phyloP scores from a whole-genome alignment of 2,329 filamentous ascomycete genomes.

The Fonsecaea pugnacius region DNA sequence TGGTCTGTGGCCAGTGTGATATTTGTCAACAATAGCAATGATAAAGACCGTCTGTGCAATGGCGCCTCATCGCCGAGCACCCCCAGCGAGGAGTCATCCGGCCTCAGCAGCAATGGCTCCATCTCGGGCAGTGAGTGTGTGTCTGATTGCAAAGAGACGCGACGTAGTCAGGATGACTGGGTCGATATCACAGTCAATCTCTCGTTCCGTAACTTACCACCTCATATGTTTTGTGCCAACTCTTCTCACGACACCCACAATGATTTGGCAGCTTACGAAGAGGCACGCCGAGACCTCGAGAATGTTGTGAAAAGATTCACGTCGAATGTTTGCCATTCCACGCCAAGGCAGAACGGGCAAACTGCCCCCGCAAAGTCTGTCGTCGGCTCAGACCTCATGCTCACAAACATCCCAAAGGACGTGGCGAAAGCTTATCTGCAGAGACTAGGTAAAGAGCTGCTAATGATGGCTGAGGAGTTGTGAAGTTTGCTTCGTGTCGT shows the following conservation, averaged over 20 bases:
- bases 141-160: neutral
- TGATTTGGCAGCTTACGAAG: constrained; percentile 82
- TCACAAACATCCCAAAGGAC: constrained; percentile 63
- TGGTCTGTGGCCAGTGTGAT: constrained; percentile 60
- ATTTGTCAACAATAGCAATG: neutral
- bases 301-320: constrained; percentile 56
- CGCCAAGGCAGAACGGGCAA: neutral
- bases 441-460: constrained; percentile 71
- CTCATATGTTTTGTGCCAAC: constrained; percentile 69
- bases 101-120: neutral
- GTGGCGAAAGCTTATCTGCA: constrained; percentile 73
- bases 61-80: neutral
- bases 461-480: constrained; percentile 40
- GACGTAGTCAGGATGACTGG: neutral
- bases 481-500: neutral
- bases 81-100: neutral
- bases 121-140: constrained; percentile 3
- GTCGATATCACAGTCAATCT: constrained; percentile 80
- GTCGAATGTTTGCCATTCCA: neutral
- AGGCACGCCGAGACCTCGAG: constrained; percentile 71
- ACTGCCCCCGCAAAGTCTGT: neutral
- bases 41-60: neutral
- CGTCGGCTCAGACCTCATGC: constrained; percentile 27
- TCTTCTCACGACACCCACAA: constrained; percentile 85
- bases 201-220: constrained; percentile 73